Evolutionary conservation across 148 eudicot genomes (phyloP).

Genomic region (Chenopodium berlandieri): DNA sequence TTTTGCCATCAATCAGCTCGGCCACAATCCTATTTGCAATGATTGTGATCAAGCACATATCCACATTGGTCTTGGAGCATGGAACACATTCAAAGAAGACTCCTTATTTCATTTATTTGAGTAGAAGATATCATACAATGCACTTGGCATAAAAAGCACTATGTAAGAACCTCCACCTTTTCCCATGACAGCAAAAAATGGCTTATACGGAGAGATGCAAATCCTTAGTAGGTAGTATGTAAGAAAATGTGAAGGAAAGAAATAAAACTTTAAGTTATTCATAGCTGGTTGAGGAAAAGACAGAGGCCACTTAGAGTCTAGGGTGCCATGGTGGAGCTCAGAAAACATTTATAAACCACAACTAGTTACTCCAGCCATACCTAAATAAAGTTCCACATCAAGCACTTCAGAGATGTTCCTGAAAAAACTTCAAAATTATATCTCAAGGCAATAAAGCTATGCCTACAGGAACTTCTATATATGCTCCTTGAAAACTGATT

Average conservation of each 20-base stretch:
- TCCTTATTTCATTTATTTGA: too few relatives aligned
- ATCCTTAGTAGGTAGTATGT: neutral
- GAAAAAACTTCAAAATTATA: neutral
- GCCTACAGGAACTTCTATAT: neutral
- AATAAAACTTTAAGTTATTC: neutral
- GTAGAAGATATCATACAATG: neutral
- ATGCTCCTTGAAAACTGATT: neutral
- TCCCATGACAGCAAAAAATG: neutral
- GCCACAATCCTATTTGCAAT: neutral
- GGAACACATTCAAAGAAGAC: neutral
- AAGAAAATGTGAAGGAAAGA: neutral
- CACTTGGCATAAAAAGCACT: neutral
- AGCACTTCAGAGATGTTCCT: neutral
- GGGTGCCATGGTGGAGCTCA: neutral
- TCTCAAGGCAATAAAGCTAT: neutral
- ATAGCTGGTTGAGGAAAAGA: neutral
- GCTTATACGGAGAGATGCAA: neutral
- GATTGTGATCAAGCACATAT: neutral
- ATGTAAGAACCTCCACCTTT: neutral
- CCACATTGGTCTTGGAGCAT: neutral
- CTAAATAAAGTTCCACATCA: neutral
- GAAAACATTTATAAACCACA: neutral
- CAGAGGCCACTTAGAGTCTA: neutral
- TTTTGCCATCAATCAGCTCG: neutral
- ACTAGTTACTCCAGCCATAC: neutral